Evolutionary conservation across 2,329 filamentous ascomycete species (phyloP).

Genomic region (Calonectria crousiana): DNA sequence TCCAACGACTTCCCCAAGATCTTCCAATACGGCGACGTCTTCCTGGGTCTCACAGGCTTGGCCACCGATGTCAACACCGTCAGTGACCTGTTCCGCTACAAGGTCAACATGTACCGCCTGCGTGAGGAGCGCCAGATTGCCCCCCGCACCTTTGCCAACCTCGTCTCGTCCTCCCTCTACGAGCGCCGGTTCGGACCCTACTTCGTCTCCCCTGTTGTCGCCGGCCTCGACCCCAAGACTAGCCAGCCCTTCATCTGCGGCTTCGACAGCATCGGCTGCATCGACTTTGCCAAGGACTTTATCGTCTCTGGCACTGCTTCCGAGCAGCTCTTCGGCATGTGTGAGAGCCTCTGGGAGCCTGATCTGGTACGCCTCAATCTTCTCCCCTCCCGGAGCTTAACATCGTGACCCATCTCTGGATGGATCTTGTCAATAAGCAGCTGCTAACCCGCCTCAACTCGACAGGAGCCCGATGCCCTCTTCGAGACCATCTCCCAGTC

Average conservation of each 20-base stretch:
- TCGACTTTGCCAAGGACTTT: constrained; percentile 99
- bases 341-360: constrained; percentile 97
- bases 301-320: constrained; percentile 97
- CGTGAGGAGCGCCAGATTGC: constrained; percentile 98
- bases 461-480: constrained; percentile 84
- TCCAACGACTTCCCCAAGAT: constrained; percentile 99
- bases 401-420: neutral
- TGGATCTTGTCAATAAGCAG: neutral
- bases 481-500: constrained; percentile 99
- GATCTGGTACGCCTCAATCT: constrained; percentile 77
- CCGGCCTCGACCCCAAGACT: constrained; percentile 93
- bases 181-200: constrained; percentile 96
- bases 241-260: constrained; percentile 98
- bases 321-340: constrained; percentile 98
- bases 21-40: constrained; percentile 96
- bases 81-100: constrained; percentile 97
- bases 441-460: constrained; percentile 34
- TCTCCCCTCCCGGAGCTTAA: neutral
- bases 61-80: constrained; percentile 97
- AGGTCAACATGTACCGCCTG: constrained; percentile 99
- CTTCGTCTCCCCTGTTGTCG: constrained; percentile 95
- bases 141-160: constrained; percentile 94
- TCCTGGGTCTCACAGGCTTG: constrained; percentile 94
- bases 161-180: constrained; percentile 91
- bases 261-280: constrained; percentile 99